Base-by-base conservation (phyloP, 768 basidiomycete species). In the Mycena maculata region DNA sequence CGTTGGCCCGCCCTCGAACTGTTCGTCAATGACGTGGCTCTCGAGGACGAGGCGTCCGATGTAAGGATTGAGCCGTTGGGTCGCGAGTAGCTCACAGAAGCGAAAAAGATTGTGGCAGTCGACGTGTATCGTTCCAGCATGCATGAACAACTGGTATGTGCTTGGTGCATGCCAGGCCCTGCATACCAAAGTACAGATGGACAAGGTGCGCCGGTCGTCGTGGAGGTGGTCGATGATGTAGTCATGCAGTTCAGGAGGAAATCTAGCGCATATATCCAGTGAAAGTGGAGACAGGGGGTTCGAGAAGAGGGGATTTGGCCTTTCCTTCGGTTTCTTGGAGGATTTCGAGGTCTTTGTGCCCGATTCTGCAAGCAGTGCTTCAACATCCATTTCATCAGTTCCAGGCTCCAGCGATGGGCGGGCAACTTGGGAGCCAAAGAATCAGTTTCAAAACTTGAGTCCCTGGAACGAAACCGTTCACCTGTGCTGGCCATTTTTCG, bases 1-100 rank as follows among this genome's bases (percentile, higher is more conserved):
- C 3, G 18, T 42, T 7, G 33, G 33, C 41, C 41, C 41, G 20
- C 41, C 49, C 1, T 31, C 41, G 3, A 12, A 53, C 4, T 4
- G 1, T 0, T 66, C 64, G n/a, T 47, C 50, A 33, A 60, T 47
- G 38, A 33, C 10, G 64, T 66, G 52, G 48, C 42, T 47, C 16
- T 67, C 22, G 22, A 67, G 65, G 36, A 56, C 28, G 7, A 67
- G 41, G 28, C 65, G 45, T 36, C 59, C 65, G 18, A 67, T 60
- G 52, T 61, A 61, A 6, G 28, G 10, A 22, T 49, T 61, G 8
- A 61, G 50, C 39, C 53, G 44, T 36, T 61, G 59, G 15, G 13
- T 36, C 9, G 53, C 52, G 22, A 67, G 52, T 11, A 67, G 52
- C 28, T 60, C 38, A 30, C 53, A 55, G 38, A 67, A 60, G 12